Conservation (phyloP, 2,329 filamentous ascomycete species). For the Helotiales sp. region DNA sequence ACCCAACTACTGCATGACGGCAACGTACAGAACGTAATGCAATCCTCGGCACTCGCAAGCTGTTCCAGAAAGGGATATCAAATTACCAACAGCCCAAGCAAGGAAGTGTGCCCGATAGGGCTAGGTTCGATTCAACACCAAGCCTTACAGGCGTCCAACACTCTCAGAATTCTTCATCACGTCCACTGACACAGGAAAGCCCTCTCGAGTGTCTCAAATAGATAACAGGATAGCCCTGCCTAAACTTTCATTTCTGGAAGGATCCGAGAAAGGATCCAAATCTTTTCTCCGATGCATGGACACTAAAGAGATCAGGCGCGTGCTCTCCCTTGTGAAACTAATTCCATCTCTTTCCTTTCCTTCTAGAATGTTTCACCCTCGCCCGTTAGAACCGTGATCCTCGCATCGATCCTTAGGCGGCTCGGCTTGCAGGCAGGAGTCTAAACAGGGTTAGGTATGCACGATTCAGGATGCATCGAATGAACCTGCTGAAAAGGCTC, state of each 20-base stretch:
- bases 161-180: neutral
- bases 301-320: neutral
- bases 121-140: neutral
- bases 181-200: neutral
- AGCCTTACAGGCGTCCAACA: neutral
- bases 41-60: conserved; percentile 11
- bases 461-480: conserved; percentile 4
- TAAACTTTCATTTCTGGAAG: neutral
- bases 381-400: conserved; percentile 10
- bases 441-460: neutral
- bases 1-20: neutral
- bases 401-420: neutral
- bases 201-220: neutral
- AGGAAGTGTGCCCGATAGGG: neutral
- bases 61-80: conserved; percentile 1
- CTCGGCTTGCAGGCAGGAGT: neutral
- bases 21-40: neutral
- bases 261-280: conserved; percentile 16
- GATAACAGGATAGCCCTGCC: neutral
- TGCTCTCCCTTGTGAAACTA: conserved; percentile 11
- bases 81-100: neutral
- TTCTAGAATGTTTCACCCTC: conserved; percentile 28
- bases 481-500: neutral
- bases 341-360: conserved; percentile 2
- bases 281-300: conserved; percentile 15